These are phyloP conservation scores for Symbiotaphrina buchneri DNA, from an alignment of 495 filamentous ascomycete species.

Conservation along the genomic window DNA sequence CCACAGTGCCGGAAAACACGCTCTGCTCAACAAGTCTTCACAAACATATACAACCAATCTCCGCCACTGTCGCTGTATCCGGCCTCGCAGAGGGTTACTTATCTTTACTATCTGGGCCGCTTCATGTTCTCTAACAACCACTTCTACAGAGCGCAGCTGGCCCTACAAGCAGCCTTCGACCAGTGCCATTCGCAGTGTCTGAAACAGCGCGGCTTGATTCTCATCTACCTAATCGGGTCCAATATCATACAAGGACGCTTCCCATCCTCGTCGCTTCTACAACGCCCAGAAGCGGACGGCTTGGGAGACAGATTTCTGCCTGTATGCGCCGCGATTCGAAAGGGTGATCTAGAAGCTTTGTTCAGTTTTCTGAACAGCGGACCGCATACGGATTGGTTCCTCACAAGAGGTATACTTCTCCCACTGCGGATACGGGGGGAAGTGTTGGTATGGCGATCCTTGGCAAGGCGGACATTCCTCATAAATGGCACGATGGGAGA, in stretches of 20 bases:
- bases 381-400: slow-evolving; percentile 40
- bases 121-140: slow-evolving; percentile 68
- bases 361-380: slow-evolving; percentile 35
- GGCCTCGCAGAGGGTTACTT: slow-evolving; percentile 74
- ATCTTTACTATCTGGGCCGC: slow-evolving; percentile 83
- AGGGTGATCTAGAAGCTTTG: slow-evolving; percentile 62
- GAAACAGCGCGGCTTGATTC: slow-evolving; percentile 54
- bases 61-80: slow-evolving; percentile 61
- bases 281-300: slow-evolving; percentile 45
- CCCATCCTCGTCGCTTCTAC: slow-evolving; percentile 39
- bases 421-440: slow-evolving; percentile 52
- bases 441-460: slow-evolving; percentile 62
- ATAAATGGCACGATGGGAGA: slow-evolving; percentile 31
- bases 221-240: slow-evolving; percentile 62
- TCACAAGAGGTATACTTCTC: slow-evolving; percentile 49
- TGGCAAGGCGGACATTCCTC: slow-evolving; percentile 57
- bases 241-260: slow-evolving; percentile 77
- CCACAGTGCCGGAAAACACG: slow-evolving; percentile 27
- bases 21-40: slow-evolving; percentile 69
- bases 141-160: slow-evolving; percentile 50
- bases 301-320: slow-evolving; percentile 55
- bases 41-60: slow-evolving; percentile 64
- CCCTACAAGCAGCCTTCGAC: slow-evolving; percentile 56
- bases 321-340: slow-evolving; percentile 45
- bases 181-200: slow-evolving; percentile 46